phyloP scores from a whole-genome alignment of 2,329 filamentous ascomycete genomes.

The Cladosporium halotolerans region DNA sequence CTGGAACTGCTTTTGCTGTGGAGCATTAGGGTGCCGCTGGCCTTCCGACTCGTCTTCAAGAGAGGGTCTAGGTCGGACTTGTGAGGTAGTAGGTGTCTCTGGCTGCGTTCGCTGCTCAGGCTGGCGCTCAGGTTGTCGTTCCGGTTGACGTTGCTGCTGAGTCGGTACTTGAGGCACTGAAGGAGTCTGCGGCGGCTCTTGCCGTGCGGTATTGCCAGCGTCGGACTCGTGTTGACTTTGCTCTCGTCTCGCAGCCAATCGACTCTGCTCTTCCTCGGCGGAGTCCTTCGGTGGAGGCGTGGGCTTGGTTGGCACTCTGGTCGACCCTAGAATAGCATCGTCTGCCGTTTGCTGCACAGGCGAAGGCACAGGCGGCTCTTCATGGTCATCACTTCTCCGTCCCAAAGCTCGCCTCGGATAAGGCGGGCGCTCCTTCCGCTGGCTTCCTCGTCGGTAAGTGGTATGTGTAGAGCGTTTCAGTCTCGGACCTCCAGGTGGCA shows the following conservation, averaged over 20 bases:
- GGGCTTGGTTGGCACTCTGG: constrained; percentile 66
- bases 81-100: constrained; percentile 5
- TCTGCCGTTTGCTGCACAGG: constrained; percentile 35
- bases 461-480: constrained; percentile 86
- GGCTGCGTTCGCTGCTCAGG: not conserved
- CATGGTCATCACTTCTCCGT: constrained; percentile 55
- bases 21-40: constrained; percentile 28
- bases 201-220: not conserved
- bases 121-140: constrained; percentile 15
- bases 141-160: constrained; percentile 11
- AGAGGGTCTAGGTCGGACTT: constrained; percentile 8
- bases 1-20: constrained; percentile 46
- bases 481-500: constrained; percentile 69
- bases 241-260: not conserved
- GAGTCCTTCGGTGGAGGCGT: constrained; percentile 39
- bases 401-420: constrained; percentile 66
- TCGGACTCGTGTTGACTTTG: constrained; percentile 6
- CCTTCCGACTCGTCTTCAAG: constrained; percentile 8
- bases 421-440: constrained; percentile 68
- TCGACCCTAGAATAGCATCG: constrained; percentile 47
- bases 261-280: not conserved
- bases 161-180: constrained; percentile 9
- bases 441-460: constrained; percentile 81
- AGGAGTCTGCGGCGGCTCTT: constrained; percentile 1
- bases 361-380: constrained; percentile 46